A percentile compares a stretch with the other conserved stretches of the same genome.
Evolutionary conservation across 768 basidiomycete species (phyloP).

Genomic region (Russula earlei): DNA sequence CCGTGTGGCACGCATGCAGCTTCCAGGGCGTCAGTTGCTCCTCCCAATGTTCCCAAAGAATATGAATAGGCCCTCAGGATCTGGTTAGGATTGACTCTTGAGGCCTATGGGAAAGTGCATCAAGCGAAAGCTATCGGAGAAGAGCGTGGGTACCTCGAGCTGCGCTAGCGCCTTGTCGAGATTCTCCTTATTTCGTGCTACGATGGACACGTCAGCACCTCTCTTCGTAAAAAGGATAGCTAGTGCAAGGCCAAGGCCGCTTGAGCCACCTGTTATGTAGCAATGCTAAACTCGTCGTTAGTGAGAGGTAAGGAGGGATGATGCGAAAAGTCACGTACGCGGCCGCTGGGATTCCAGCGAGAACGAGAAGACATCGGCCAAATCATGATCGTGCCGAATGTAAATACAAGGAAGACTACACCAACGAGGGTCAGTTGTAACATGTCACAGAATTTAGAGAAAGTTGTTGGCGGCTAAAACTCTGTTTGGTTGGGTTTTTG

Average conservation of each 20-base stretch:
- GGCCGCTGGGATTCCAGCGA: constrained; percentile 26
- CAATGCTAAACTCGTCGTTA: constrained; percentile 46
- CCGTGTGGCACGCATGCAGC: constrained; percentile 45
- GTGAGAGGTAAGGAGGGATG: neutral
- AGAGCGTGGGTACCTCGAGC: too few relatives aligned
- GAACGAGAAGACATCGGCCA: constrained; percentile 22
- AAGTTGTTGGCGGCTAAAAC: too few relatives aligned
- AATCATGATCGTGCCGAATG: constrained; percentile 5
- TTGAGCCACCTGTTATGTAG: constrained; percentile 78
- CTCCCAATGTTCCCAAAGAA: constrained; percentile 43
- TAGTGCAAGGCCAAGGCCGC: constrained; percentile 70
- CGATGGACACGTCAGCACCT: constrained; percentile 80
- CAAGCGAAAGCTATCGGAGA: too few relatives aligned
- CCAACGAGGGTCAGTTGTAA: neutral
- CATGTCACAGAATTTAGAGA: neutral
- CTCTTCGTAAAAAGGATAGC: constrained; percentile 52
- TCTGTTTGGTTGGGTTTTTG: too few relatives aligned
- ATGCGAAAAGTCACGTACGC: constrained; percentile 8
- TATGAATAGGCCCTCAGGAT: constrained; percentile 57
- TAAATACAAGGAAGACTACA: neutral
- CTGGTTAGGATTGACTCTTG: constrained; percentile 48
- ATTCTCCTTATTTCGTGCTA: constrained; percentile 62
- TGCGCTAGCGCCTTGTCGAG: constrained; percentile 49
- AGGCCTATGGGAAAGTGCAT: constrained; percentile 30
- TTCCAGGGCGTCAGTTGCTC: constrained; percentile 53